phyloP scores from a whole-genome alignment of 768 basidiomycete species.

The Agaricus bisporus region DNA sequence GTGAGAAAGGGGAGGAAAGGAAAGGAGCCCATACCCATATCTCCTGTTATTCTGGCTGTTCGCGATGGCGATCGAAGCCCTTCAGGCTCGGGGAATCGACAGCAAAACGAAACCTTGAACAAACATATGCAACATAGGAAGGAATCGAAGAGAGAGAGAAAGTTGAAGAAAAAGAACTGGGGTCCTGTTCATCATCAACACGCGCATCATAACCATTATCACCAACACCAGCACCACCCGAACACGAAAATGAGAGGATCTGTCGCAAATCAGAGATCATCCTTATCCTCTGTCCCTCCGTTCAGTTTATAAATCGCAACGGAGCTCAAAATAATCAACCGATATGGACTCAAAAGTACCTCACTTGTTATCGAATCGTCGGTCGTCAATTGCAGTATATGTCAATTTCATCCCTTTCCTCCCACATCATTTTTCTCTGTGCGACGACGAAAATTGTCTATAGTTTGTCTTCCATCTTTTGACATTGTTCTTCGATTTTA shows the following conservation, averaged over 20 bases:
- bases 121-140: slow-evolving; percentile 46
- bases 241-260: slow-evolving; percentile 57
- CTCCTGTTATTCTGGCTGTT: slow-evolving; percentile 47
- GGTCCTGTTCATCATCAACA: slow-evolving; percentile 39
- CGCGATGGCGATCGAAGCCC: slow-evolving; percentile 56
- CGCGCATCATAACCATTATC: slow-evolving; percentile 28
- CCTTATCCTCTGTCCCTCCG: slow-evolving; percentile 25
- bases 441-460: not conserved
- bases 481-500: not conserved
- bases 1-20: slow-evolving; percentile 20
- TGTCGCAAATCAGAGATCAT: slow-evolving; percentile 46
- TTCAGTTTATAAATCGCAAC: slow-evolving; percentile 20
- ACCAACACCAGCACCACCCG: slow-evolving; percentile 57
- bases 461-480: not conserved
- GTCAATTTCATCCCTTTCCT: not conserved
- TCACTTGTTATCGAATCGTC: not conserved
- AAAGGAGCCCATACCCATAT: slow-evolving; percentile 30
- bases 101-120: slow-evolving; percentile 23
- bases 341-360: not conserved
- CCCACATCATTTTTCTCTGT: not conserved
- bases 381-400: not conserved
- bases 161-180: slow-evolving; percentile 56
- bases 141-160: slow-evolving; percentile 63
- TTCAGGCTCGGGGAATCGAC: slow-evolving; percentile 24
- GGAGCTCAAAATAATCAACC: not conserved